Conservation (phyloP, 306 rosid species). For the Quercus robur region DNA sequence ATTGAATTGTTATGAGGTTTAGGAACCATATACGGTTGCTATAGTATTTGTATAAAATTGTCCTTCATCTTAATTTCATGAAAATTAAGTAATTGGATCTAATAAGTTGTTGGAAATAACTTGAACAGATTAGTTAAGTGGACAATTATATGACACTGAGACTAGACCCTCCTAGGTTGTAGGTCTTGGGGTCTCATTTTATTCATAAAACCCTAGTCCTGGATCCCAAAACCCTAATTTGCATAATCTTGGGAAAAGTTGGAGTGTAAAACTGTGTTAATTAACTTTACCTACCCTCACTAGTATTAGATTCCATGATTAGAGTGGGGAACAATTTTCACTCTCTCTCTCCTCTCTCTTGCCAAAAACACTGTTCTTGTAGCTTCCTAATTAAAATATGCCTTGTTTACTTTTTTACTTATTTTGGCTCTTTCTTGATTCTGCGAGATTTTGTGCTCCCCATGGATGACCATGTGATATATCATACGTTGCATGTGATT, state of each 20-base stretch:
- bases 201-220: constrained; percentile 30
- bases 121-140: background rate
- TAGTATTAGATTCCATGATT: constrained; percentile 21
- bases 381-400: constrained; percentile 47
- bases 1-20: background rate
- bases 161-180: background rate
- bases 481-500: constrained; percentile 23
- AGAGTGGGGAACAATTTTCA: constrained; percentile 12
- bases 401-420: constrained; percentile 42
- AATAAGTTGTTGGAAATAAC: background rate
- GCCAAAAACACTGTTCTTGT: constrained; percentile 47
- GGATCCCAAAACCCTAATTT: constrained; percentile 49
- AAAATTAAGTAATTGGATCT: background rate
- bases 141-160: background rate
- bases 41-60: background rate
- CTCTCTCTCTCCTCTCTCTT: constrained; percentile 30
- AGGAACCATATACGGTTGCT: background rate
- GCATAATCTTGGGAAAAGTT: background rate
- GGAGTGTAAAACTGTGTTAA: background rate
- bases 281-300: background rate
- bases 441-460: constrained; percentile 65
- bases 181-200: background rate
- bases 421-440: constrained; percentile 52
- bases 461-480: constrained; percentile 33
- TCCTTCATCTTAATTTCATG: background rate